phyloP scores from a whole-genome alignment of 129 eudicot species.

The Tagetes patula region DNA sequence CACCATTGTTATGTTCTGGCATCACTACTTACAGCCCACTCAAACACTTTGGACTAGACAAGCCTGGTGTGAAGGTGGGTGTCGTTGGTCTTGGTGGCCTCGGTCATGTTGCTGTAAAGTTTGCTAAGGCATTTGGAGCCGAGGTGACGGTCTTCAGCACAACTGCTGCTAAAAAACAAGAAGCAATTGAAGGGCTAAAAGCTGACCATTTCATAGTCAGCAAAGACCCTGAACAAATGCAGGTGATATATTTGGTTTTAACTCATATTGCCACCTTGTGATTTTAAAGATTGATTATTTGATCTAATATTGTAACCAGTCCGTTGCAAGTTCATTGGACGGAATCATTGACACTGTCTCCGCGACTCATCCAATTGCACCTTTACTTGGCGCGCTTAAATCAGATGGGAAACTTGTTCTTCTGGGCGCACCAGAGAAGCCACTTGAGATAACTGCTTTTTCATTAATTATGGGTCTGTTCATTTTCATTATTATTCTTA shows the following conservation, averaged over 20 bases:
- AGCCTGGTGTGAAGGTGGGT: conserved; percentile 16
- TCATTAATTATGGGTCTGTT: no score
- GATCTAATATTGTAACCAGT: neutral
- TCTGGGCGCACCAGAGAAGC: neutral
- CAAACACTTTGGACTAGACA: conserved; percentile 17
- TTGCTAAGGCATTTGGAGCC: conserved; percentile 10
- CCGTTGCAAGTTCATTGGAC: neutral
- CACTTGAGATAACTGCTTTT: neutral
- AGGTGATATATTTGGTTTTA: neutral
- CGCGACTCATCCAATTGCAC: neutral
- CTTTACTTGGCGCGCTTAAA: neutral
- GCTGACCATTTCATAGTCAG: conserved; percentile 18
- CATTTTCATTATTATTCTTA: no score
- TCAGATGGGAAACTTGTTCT: neutral
- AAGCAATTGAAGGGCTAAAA: conserved; percentile 5
- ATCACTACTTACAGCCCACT: conserved; percentile 10
- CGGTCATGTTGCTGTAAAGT: conserved; percentile 7
- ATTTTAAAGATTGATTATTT: neutral
- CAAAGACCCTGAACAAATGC: conserved; percentile 16
- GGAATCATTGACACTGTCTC: conserved; percentile 12
- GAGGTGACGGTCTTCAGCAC: conserved; percentile 3
- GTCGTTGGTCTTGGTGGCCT: conserved; percentile 10
- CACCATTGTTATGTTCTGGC: conserved; percentile 2
- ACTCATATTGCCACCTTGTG: neutral
- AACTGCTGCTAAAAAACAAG: conserved; percentile 1